phyloP scores from a whole-genome alignment of 2,329 filamentous ascomycete species.

The Eutypa lata region DNA sequence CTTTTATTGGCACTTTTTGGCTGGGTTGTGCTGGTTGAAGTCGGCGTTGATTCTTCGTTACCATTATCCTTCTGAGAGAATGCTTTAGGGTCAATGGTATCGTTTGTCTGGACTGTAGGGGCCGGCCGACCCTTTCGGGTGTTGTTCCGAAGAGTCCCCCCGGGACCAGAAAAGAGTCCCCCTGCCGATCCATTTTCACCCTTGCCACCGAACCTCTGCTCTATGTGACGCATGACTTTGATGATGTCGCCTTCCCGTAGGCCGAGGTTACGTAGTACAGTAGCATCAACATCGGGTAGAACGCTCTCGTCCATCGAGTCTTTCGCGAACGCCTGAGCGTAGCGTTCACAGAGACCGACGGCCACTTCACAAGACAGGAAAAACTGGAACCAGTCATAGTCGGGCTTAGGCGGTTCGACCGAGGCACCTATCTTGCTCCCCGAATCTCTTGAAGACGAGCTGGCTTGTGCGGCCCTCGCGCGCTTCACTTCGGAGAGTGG shows the following conservation, averaged over 20 bases:
- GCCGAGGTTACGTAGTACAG: constrained; percentile 81
- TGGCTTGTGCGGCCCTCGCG: constrained; percentile 35
- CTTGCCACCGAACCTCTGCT: constrained; percentile 72
- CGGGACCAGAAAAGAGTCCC: constrained; percentile 87
- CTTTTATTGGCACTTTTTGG: constrained; percentile 29
- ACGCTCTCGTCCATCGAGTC: constrained; percentile 97
- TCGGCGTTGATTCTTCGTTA: constrained; percentile 37
- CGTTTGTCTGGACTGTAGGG: constrained; percentile 79
- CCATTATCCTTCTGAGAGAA: constrained; percentile 62
- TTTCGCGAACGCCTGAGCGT: constrained; percentile 81
- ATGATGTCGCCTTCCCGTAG: constrained; percentile 95
- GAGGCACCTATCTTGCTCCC: constrained; percentile 54
- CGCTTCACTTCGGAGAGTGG: constrained; percentile 81
- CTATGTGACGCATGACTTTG: constrained; percentile 86
- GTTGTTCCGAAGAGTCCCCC: constrained; percentile 89
- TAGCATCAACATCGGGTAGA: constrained; percentile 82
- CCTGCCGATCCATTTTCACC: constrained; percentile 56
- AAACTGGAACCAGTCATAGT: constrained; percentile 99
- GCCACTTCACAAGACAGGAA: constrained; percentile 91
- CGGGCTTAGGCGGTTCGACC: constrained; percentile 60
- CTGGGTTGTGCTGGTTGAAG: constrained; percentile 23
- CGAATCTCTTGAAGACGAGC: constrained; percentile 22
- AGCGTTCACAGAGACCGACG: constrained; percentile 89
- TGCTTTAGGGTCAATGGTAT: constrained; percentile 82
- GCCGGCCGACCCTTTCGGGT: constrained; percentile 88